phyloP scores from a whole-genome alignment of 73 alveolate species.

The Paramecium sonneborni region DNA sequence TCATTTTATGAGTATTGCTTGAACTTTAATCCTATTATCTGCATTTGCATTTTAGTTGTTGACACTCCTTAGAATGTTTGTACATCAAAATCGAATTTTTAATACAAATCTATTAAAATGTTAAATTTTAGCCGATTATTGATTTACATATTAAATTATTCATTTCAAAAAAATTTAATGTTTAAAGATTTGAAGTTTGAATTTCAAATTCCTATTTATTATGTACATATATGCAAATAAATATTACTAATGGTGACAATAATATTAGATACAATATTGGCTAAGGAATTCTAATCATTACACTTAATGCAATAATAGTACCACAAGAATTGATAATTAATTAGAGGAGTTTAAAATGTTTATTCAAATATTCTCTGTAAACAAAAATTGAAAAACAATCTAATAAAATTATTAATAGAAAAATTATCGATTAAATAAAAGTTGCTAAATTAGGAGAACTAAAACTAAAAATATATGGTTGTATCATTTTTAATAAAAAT shows the following conservation, averaged over 20 bases:
- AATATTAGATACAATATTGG: neutral
- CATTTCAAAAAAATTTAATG: neutral
- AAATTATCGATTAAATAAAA: neutral
- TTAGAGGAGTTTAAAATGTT: neutral
- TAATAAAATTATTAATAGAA: neutral
- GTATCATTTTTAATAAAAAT: neutral
- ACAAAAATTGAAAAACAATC: neutral
- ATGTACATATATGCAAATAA: neutral
- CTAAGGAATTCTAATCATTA: neutral
- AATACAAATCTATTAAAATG: neutral
- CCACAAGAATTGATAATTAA: neutral
- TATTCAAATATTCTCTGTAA: neutral
- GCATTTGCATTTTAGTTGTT: neutral
- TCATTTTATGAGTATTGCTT: neutral
- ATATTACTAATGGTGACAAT: neutral
- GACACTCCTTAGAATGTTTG: neutral
- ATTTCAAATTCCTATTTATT: neutral
- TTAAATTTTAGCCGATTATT: neutral
- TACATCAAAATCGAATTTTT: neutral
- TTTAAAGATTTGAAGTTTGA: neutral
- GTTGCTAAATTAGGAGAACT: neutral
- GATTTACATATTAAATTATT: neutral
- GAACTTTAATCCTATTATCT: neutral
- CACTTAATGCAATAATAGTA: neutral
- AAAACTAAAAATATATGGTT: neutral